Evolutionary conservation across 805 yeast species (phyloP).

Genomic region (Hanseniaspora valbyensis): DNA sequence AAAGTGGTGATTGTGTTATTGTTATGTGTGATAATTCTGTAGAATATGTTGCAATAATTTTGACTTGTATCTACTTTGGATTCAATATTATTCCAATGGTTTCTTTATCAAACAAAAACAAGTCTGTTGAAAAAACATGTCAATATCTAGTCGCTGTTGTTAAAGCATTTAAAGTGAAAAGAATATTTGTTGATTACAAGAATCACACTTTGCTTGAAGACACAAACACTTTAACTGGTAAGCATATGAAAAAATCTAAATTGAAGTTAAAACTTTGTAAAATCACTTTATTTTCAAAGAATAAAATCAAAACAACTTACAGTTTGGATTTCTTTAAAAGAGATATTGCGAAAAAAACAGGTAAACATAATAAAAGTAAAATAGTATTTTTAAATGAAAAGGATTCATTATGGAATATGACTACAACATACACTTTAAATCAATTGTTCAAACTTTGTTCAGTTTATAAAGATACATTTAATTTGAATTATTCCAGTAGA

Average conservation of each 20-base stretch:
- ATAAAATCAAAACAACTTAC: conserved; percentile 23
- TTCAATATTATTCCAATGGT: conserved; percentile 56
- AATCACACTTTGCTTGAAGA: conserved; percentile 20
- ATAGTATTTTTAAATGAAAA: conserved; percentile 27
- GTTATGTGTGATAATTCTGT: conserved; percentile 80
- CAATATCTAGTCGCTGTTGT: conserved; percentile 53
- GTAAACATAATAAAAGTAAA: conserved; percentile 23
- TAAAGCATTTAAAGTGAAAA: conserved; percentile 58
- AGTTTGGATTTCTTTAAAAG: conserved; percentile 20
- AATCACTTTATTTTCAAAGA: conserved; percentile 26
- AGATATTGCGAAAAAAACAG: conserved; percentile 20
- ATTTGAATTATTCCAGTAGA: conserved; percentile 58
- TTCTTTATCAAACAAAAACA: conserved; percentile 44
- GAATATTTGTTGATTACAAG: conserved; percentile 58
- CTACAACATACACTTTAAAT: conserved; percentile 39
- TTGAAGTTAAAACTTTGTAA: conserved; percentile 24
- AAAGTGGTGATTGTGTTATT: conserved; percentile 61
- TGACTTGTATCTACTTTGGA: conserved; percentile 80
- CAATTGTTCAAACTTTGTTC: conserved; percentile 70
- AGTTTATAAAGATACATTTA: conserved; percentile 84
- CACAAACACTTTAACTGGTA: conserved; percentile 22
- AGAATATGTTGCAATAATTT: conserved; percentile 69
- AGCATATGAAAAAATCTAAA: conserved; percentile 20
- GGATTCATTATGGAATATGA: conserved; percentile 23
- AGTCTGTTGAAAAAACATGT: conserved; percentile 61